Percentiles rank a stretch among this genome's conserved stretches.
phyloP scores from a whole-genome alignment of 768 basidiomycete genomes.

The Tulasnella sp. region DNA sequence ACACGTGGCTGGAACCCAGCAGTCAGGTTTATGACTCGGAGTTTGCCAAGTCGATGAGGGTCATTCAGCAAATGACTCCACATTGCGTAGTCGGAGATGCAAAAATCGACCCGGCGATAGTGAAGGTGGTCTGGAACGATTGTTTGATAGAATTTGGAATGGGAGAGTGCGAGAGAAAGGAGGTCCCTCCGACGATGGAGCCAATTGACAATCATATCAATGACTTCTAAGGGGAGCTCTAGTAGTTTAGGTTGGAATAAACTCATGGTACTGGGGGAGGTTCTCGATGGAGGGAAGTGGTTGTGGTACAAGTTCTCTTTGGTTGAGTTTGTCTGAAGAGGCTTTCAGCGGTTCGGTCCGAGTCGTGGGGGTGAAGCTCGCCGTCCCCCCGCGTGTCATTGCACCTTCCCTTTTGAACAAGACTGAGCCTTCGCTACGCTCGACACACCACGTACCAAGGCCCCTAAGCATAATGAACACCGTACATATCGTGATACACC shows the following conservation, averaged over 20 bases:
- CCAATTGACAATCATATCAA: background rate
- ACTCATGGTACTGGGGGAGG: background rate
- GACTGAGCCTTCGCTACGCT: background rate
- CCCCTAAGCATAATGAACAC: background rate
- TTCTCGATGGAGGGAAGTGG: background rate
- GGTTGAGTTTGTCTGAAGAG: background rate
- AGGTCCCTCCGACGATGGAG: background rate
- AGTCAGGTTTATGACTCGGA: background rate
- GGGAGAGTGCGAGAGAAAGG: background rate
- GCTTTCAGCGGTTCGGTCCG: background rate
- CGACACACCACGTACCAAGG: background rate
- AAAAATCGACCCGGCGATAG: background rate
- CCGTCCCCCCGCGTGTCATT: background rate
- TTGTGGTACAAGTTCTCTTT: background rate
- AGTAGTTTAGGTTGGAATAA: background rate
- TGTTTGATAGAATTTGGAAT: background rate
- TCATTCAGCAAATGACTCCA: background rate
- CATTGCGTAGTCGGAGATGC: background rate
- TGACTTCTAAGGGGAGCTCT: background rate
- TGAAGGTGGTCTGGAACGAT: background rate
- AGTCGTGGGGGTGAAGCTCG: no score
- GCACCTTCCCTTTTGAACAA: background rate
- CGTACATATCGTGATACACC: background rate
- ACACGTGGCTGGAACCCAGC: background rate
- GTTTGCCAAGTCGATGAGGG: background rate